A percentile compares a stretch with the other conserved stretches of the same genome.
Conservation (phyloP, 352 stramenopile genomes). For the Pythium pyrilobum region DNA sequence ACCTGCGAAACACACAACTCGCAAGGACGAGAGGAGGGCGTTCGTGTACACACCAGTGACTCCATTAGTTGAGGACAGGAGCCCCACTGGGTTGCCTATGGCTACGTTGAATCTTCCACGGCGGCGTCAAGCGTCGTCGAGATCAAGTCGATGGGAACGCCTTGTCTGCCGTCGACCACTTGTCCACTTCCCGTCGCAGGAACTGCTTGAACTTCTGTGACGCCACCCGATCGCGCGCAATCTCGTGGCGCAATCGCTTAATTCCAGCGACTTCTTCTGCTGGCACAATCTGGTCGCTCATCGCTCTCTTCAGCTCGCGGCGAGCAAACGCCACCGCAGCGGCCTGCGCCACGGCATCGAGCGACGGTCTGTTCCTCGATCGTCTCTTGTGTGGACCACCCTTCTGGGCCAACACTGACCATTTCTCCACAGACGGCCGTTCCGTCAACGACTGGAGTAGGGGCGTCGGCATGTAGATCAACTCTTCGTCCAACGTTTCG, state of each 20-base stretch:
- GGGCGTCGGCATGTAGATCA: slow-evolving; percentile 30
- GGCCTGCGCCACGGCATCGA: slow-evolving; percentile 11
- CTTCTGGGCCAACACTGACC: not conserved
- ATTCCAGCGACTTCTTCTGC: slow-evolving; percentile 18
- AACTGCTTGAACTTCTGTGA: slow-evolving; percentile 53
- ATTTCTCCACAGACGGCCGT: not conserved
- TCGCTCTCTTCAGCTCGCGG: slow-evolving; percentile 11
- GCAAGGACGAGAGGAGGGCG: not conserved
- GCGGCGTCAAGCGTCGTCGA: no score
- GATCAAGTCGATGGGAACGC: not conserved
- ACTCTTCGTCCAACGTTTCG: slow-evolving; percentile 45
- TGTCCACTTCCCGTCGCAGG: slow-evolving; percentile 45
- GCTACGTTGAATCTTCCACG: no score
- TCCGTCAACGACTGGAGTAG: not conserved
- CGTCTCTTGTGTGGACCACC: not conserved
- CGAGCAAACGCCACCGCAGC: slow-evolving; percentile 20
- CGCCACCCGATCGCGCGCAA: slow-evolving; percentile 42
- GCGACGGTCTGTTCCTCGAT: slow-evolving; percentile 3
- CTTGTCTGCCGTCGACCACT: slow-evolving; percentile 22
- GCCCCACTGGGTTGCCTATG: no score
- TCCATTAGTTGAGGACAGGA: no score
- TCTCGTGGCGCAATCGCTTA: slow-evolving; percentile 45
- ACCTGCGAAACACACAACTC: not conserved
- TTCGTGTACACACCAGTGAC: not conserved
- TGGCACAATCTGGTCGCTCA: not conserved